Base-by-base conservation (phyloP, 2,329 filamentous ascomycete genomes). In the Neofusicoccum laricinum region DNA sequence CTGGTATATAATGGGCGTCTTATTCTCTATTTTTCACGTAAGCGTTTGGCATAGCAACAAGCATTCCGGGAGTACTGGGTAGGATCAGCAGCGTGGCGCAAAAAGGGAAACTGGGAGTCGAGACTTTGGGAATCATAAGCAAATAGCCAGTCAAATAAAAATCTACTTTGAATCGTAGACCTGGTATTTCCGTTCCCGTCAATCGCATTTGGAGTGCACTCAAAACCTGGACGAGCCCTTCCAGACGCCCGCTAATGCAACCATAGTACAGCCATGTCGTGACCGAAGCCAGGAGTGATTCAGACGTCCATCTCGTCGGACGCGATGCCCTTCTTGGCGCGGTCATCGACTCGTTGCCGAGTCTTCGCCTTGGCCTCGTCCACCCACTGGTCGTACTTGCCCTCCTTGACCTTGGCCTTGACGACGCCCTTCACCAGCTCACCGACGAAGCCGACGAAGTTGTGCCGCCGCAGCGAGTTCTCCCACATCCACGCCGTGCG, bases 391-490 rank as follows among this genome's bases (percentile, higher is more conserved):
- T 89, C 84, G 75, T 94, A 95, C 12, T 82, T 87, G 0, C 86
- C 89, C 68, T 89, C 84, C 66, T 83, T 81, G 45, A 96, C 75
- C 82, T 96, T 97, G 66, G 80, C 77, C 68, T 79, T 83, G n/a
- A 92, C 90, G 3, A 97, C 94, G 0, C 88, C 90, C 82, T 95
- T 96, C 70, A 97, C 80, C 66, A 97, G 83, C 81, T 97, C 93
- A 12, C 92, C 93, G 2, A 94, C 90, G 72, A 99, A 97, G 0
- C 93, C 94, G 0, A 99, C 91, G 80, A 99, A 99, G 78, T 99
- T 99, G 78, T 97, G 94, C 71, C 91, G 83, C 66, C 95, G 82
- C 72, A 99, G 82, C 11, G 93, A 90, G 78, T 99, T 99, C 84
- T 99, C 95, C 84, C 95, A 97, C 74, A 88, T 85, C 95, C 95